Percentiles rank a stretch among this genome's conserved stretches.
Conservation (phyloP, 2,329 filamentous ascomycete genomes). For the Fusarium veterinarium region DNA sequence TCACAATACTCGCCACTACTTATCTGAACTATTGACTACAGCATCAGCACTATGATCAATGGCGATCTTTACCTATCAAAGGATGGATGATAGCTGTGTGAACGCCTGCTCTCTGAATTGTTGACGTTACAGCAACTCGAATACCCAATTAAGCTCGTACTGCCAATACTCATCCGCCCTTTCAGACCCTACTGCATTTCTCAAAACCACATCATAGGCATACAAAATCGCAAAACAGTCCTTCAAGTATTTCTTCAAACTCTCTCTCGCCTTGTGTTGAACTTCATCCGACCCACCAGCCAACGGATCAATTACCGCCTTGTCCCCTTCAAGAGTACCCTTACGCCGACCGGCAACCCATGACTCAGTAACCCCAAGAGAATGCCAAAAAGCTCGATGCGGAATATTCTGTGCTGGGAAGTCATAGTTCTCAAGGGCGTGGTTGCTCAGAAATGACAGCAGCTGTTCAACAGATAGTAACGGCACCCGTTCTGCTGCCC, state of each 20-base stretch:
- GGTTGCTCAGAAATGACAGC: background rate
- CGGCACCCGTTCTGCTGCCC: background rate
- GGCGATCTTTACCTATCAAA: no score
- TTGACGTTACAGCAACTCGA: background rate
- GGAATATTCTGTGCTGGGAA: constrained; percentile 7
- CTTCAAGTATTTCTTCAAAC: background rate
- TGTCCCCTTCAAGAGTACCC: background rate
- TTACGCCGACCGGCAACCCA: background rate
- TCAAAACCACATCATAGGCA: background rate
- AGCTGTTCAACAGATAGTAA: background rate
- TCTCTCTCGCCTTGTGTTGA: background rate
- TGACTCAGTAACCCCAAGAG: background rate
- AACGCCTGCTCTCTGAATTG: no score
- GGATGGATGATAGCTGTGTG: no score
- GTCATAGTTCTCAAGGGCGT: constrained; percentile 8
- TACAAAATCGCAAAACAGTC: constrained; percentile 16
- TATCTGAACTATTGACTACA: no score
- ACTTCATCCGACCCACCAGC: background rate
- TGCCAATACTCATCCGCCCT: background rate
- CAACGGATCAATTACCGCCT: background rate
- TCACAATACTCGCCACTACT: no score
- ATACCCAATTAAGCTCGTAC: accelerated
- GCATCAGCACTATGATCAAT: no score
- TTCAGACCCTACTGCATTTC: accelerated
- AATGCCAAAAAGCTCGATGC: constrained; percentile 8